A percentile compares a stretch with the other conserved stretches of the same genome.
Conservation (phyloP, 164 flowering plant genomes). For the Tetracentron sinense region DNA sequence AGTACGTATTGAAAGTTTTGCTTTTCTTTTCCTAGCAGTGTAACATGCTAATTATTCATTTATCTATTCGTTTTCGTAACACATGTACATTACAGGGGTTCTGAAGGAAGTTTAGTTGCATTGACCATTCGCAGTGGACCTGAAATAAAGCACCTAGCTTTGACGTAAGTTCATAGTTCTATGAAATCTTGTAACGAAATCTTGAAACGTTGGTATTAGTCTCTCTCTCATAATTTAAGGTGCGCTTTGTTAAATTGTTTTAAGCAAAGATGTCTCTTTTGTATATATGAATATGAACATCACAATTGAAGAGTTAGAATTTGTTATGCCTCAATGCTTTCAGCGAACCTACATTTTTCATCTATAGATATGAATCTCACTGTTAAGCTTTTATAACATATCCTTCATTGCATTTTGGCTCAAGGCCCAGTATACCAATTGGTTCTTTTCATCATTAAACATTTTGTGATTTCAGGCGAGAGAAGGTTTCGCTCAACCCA, state of each 20-base stretch:
- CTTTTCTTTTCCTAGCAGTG: neutral
- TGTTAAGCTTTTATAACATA: neutral
- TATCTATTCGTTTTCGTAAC: slow-evolving; percentile 10
- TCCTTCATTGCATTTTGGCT: neutral
- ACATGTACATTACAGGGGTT: slow-evolving; percentile 59
- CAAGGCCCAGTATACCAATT: slow-evolving; percentile 1
- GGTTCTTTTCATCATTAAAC: neutral
- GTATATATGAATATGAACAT: neutral
- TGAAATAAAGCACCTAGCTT: slow-evolving; percentile 50
- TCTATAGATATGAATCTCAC: neutral
- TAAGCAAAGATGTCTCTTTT: neutral
- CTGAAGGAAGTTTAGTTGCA: slow-evolving; percentile 81
- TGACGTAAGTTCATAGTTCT: slow-evolving; percentile 51
- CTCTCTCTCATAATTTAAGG: neutral
- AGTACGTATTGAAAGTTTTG: neutral
- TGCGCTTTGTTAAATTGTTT: neutral
- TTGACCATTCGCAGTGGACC: slow-evolving; percentile 66
- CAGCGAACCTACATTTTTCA: neutral
- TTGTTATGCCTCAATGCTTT: neutral
- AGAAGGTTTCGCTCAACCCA: slow-evolving; percentile 78
- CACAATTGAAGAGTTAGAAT: no score
- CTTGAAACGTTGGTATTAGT: no score
- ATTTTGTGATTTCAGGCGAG: slow-evolving; percentile 52
- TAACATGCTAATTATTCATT: slow-evolving; percentile 1
- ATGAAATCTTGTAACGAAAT: no score